Evolutionary conservation across 2,329 filamentous ascomycete genomes (phyloP).

Genomic region (Diaporthe nobilis): DNA sequence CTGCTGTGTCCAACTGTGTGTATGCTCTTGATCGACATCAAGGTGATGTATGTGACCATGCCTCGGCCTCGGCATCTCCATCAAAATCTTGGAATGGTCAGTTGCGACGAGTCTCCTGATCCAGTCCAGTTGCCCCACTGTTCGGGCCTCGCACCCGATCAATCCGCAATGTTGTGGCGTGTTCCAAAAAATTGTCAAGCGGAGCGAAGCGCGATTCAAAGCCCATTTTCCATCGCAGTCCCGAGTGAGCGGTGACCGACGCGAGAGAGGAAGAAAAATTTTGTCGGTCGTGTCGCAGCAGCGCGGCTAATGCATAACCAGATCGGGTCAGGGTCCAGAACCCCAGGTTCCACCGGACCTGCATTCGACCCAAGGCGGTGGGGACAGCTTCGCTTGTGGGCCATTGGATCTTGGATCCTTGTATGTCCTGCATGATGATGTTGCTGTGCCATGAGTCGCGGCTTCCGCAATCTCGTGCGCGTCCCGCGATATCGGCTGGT

Average conservation of each 20-base stretch:
- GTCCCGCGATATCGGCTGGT: constrained; percentile 38
- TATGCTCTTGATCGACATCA: constrained; percentile 6
- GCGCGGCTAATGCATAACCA: constrained; percentile 27
- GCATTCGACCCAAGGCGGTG: constrained; percentile 35
- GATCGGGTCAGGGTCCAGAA: constrained; percentile 22
- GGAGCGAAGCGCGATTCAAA: background rate
- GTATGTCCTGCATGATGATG: constrained; percentile 39
- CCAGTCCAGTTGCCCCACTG: background rate
- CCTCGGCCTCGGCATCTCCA: background rate
- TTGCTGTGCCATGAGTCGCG: constrained; percentile 40
- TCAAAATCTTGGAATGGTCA: constrained; percentile 18
- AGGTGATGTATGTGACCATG: constrained; percentile 37
- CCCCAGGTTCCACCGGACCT: constrained; percentile 32
- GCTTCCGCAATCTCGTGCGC: constrained; percentile 8
- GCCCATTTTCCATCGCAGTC: background rate
- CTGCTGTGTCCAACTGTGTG: background rate
- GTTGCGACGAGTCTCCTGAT: background rate
- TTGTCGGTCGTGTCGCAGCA: background rate
- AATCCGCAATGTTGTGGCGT: background rate
- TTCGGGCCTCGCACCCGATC: constrained; percentile 2
- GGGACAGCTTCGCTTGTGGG: constrained; percentile 38
- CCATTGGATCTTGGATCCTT: constrained; percentile 32
- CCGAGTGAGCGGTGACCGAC: constrained; percentile 23
- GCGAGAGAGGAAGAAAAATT: background rate
- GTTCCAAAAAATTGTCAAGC: background rate